phyloP scores from a whole-genome alignment of 306 rosid genomes.

The Boehmeria nivea region DNA sequence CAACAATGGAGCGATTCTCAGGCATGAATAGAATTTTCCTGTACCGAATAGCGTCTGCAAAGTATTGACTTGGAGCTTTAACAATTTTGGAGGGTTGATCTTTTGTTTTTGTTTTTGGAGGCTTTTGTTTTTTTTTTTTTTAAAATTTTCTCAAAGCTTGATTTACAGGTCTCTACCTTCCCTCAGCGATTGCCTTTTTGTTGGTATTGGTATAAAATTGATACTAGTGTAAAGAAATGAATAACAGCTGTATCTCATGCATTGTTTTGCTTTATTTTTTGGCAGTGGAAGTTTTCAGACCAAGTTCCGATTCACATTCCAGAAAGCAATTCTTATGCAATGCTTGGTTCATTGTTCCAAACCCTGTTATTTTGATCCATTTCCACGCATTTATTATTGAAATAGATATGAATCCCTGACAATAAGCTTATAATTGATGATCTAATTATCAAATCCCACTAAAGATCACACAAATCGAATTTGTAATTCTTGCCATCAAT shows the following conservation, averaged over 20 bases:
- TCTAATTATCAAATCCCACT: too few species aligned
- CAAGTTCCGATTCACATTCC: too few species aligned
- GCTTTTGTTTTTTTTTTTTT: neutral
- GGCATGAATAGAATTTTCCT: neutral
- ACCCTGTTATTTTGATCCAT: too few species aligned
- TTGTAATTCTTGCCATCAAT: neutral
- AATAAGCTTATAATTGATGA: too few species aligned
- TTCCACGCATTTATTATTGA: too few species aligned
- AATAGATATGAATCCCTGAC: too few species aligned
- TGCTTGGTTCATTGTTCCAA: too few species aligned
- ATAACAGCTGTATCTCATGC: neutral
- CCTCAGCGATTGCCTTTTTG: neutral
- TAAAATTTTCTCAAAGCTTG: neutral
- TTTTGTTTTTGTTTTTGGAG: neutral
- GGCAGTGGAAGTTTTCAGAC: too few species aligned
- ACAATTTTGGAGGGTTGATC: constrained; percentile 7
- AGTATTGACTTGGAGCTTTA: neutral
- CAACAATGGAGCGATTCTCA: neutral
- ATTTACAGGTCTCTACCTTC: neutral
- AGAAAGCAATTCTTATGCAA: too few species aligned
- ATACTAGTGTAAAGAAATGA: constrained; percentile 11
- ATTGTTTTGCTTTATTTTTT: neutral
- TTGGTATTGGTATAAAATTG: constrained; percentile 3
- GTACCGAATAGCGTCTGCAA: neutral
- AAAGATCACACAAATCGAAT: too few species aligned